Conservation (phyloP, 768 basidiomycete species). For the Lactarius akahatsu region DNA sequence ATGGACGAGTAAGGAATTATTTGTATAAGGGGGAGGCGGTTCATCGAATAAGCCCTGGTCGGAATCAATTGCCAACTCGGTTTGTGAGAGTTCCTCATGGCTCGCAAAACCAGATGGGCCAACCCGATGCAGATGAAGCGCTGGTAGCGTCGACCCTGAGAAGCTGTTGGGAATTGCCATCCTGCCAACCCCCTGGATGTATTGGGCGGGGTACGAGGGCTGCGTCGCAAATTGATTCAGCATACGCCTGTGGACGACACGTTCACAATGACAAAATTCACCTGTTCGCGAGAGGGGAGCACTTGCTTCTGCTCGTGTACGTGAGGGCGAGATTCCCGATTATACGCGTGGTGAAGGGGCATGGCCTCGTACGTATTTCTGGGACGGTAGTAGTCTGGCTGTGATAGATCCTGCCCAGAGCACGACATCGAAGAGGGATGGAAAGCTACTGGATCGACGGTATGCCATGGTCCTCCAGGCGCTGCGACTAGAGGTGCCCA, state of each 20-base stretch:
- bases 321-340: background rate
- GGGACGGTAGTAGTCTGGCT: constrained; percentile 4
- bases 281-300: background rate
- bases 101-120: background rate
- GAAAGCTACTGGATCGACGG: constrained; percentile 16
- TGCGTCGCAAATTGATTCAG: background rate
- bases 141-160: background rate
- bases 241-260: background rate
- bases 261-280: background rate
- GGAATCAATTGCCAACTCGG: background rate
- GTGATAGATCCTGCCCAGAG: constrained; percentile 8
- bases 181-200: constrained; percentile 16
- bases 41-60: constrained; percentile 16
- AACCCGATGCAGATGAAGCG: constrained; percentile 8
- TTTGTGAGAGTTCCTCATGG: constrained; percentile 7
- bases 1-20: constrained; percentile 1
- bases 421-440: constrained; percentile 1
- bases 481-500: constrained; percentile 7
- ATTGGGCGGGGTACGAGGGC: constrained; percentile 4
- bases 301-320: constrained; percentile 10
- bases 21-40: constrained; percentile 23
- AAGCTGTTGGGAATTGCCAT: constrained; percentile 9
- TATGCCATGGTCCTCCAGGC: constrained; percentile 7
- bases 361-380: constrained; percentile 2
- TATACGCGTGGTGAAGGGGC: background rate